Percentiles rank a stretch among this genome's conserved stretches.
These are phyloP conservation scores for Colletotrichum sp. DNA, from an alignment of 2,329 filamentous ascomycete genomes.

Conservation along the genomic window DNA sequence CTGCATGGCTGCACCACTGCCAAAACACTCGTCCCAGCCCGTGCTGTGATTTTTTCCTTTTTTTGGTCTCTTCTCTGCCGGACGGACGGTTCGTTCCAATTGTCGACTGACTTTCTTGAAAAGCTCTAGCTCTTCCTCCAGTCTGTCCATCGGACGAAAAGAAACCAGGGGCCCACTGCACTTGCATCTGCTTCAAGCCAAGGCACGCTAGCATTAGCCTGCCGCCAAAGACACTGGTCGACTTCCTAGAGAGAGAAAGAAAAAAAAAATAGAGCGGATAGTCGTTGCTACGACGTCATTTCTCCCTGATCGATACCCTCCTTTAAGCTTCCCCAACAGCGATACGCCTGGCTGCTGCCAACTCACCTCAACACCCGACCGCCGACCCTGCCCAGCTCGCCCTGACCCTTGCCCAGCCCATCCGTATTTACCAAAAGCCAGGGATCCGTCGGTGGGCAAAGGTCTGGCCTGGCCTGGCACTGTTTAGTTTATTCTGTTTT, in stretches of 20 bases:
- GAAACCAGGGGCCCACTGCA: background rate
- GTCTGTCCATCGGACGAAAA: background rate
- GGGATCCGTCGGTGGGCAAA: background rate
- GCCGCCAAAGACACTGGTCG: background rate
- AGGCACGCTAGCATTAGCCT: background rate
- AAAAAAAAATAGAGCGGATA: background rate
- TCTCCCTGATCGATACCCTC: slow-evolving; percentile 1
- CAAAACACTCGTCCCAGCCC: background rate
- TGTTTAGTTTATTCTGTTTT: background rate
- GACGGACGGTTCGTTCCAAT: background rate
- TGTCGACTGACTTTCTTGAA: background rate
- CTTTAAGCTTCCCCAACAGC: background rate
- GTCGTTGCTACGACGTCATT: slow-evolving; percentile 18
- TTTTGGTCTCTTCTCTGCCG: background rate
- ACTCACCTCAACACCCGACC: background rate
- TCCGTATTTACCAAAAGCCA: background rate
- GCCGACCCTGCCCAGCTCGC: background rate
- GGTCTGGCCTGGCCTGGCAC: background rate
- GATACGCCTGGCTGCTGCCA: background rate
- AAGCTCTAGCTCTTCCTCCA: background rate
- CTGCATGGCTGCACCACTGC: background rate
- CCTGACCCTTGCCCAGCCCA: background rate
- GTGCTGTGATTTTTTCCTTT: background rate
- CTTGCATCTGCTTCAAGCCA: background rate
- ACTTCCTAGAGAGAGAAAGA: background rate